Base-by-base conservation (phyloP, 305 asterid species). In the Ilex paraguariensis region DNA sequence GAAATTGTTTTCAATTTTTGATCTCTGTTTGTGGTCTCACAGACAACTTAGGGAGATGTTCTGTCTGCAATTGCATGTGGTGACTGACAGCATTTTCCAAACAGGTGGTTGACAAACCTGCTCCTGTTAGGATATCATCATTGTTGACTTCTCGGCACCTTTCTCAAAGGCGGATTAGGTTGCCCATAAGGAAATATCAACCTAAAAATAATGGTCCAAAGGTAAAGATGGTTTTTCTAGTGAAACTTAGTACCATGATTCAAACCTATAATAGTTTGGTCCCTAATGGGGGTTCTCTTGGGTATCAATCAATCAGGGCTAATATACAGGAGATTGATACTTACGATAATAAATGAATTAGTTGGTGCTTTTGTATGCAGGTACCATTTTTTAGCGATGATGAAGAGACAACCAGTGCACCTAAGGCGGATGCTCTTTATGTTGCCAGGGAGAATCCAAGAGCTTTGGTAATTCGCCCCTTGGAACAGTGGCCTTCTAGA, bases 401-500 rank as follows among this genome's bases (percentile, higher is more conserved):
- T 59, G 97, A 90, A 68, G 95, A 84, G 75, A 82, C 91, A 39
- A 82, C 87, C 39, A 81, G 88, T 79, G 84, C 89, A 0, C 97
- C 96, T 13, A 90, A 90, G 78, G 97, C 95, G 58, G 97, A 87
- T 80, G 99, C 95, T 42, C 79, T 85, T 49, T 90, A 84, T 76
- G 81, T 94, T 71, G 96, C 96, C 28, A 81, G 96, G 75, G 99
- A 94, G 81, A 90, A 90, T 77, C 96, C 99, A 65, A 88, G 99
- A 79, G 90, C 96, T 77, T 81, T 94, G 65, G 95, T 90, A 60
- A 81, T 88, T 68, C 96, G 93, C 52, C 97, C 96, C 13, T 33
- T 82, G 81, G 96, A 84, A 67, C 91, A 81, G 70, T 78, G 86
- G 91, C 86, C 84, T 68, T 74, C 95, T 66, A 85, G 82, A 79